These are phyloP conservation scores for Beverwykella pulmonaria DNA, from an alignment of 495 filamentous ascomycete species.

Conservation along the genomic window DNA sequence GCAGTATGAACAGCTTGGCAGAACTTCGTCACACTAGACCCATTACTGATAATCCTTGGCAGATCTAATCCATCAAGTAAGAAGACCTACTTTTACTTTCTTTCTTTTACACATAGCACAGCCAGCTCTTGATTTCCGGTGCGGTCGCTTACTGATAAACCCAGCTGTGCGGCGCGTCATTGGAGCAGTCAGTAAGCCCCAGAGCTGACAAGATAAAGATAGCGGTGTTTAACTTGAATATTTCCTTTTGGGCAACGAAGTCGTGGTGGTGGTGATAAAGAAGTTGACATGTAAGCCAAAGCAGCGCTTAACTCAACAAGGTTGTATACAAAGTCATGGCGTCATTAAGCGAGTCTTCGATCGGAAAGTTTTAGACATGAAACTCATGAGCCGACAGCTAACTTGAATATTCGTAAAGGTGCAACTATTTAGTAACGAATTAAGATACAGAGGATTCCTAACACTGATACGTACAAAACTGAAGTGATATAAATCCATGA, in stretches of 20 bases:
- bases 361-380: neutral
- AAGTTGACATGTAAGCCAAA: neutral
- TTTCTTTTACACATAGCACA: constrained; percentile 27
- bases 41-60: neutral
- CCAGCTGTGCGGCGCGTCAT: constrained; percentile 26
- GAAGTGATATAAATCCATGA: neutral
- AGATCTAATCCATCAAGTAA: neutral
- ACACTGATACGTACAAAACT: no score
- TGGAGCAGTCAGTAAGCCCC: neutral
- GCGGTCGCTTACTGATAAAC: constrained; percentile 26
- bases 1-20: constrained; percentile 24
- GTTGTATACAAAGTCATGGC: neutral
- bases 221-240: no score
- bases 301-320: neutral
- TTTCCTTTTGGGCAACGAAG: no score
- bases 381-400: no score
- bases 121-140: constrained; percentile 27
- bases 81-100: constrained; percentile 26
- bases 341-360: neutral
- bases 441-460: no score
- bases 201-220: neutral
- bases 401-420: no score
- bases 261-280: no score
- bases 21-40: constrained; percentile 24
- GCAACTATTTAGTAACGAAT: no score